Percentiles rank a stretch among this genome's conserved stretches.
phyloP scores from a whole-genome alignment of 805 yeast species.

The Candida succiphila region DNA sequence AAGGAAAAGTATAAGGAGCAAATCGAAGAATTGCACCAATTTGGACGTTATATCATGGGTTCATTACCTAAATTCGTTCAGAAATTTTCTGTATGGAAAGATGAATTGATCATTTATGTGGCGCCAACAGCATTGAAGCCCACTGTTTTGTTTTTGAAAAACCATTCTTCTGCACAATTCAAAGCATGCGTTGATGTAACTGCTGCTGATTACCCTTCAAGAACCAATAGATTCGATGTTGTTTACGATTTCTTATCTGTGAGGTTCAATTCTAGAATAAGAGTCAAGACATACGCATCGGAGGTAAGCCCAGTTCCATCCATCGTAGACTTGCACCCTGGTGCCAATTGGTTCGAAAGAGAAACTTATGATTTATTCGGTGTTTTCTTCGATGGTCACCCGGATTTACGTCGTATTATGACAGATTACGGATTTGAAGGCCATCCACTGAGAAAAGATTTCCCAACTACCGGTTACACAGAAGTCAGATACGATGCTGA shows the following conservation, averaged over 20 bases:
- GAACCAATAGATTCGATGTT: slow-evolving; percentile 78
- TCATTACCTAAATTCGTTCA: slow-evolving; percentile 76
- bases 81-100: slow-evolving; percentile 85
- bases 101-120: slow-evolving; percentile 66
- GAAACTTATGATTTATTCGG: slow-evolving; percentile 86
- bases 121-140: slow-evolving; percentile 72
- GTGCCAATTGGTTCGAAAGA: slow-evolving; percentile 87
- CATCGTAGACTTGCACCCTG: slow-evolving; percentile 59
- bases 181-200: slow-evolving; percentile 74
- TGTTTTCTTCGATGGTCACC: slow-evolving; percentile 80
- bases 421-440: slow-evolving; percentile 92
- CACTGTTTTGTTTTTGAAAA: slow-evolving; percentile 56
- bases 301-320: slow-evolving; percentile 80
- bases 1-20: slow-evolving; percentile 64
- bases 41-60: slow-evolving; percentile 70
- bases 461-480: slow-evolving; percentile 88
- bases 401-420: slow-evolving; percentile 81
- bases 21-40: slow-evolving; percentile 65
- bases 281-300: slow-evolving; percentile 82
- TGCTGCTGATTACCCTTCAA: slow-evolving; percentile 78
- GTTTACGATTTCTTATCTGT: slow-evolving; percentile 76
- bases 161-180: slow-evolving; percentile 76
- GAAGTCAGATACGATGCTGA: slow-evolving; percentile 88
- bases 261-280: slow-evolving; percentile 76
- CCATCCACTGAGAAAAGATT: slow-evolving; percentile 84